These are phyloP conservation scores for Acacia pycnantha DNA, from an alignment of 331 rosid genomes.

Conservation along the genomic window DNA sequence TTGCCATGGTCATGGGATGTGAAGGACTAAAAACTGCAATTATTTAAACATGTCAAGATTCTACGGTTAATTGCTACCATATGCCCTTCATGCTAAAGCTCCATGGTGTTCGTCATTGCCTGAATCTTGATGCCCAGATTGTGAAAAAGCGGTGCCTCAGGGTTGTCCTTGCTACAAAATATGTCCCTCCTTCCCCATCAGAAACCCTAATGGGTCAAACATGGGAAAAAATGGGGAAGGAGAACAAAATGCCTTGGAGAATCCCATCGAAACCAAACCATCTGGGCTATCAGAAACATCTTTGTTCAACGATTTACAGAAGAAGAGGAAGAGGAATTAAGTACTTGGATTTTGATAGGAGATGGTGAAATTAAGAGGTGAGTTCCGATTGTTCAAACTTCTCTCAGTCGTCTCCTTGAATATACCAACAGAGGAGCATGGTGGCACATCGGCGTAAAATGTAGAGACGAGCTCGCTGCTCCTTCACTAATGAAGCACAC, in stretches of 20 bases:
- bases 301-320: not conserved
- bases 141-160: slow-evolving; percentile 36
- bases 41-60: slow-evolving; percentile 16
- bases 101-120: slow-evolving; percentile 24
- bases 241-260: slow-evolving; percentile 24
- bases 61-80: slow-evolving; percentile 4
- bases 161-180: slow-evolving; percentile 14
- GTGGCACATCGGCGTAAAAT: slow-evolving; percentile 92
- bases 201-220: slow-evolving; percentile 51
- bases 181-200: slow-evolving; percentile 34
- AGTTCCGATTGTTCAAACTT: not conserved
- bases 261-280: slow-evolving; percentile 31
- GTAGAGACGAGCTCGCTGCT: slow-evolving; percentile 86
- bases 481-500: slow-evolving; percentile 70
- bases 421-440: slow-evolving; percentile 94
- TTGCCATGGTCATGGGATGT: not conserved
- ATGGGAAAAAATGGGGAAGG: slow-evolving; percentile 5
- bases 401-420: slow-evolving; percentile 78
- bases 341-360: not conserved
- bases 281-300: slow-evolving; percentile 32
- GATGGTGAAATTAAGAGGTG: not conserved
- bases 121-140: slow-evolving; percentile 29
- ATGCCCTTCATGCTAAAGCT: slow-evolving; percentile 7
- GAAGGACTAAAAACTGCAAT: slow-evolving; percentile 8
- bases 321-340: not conserved